Evolutionary conservation across 441 rosid genomes (phyloP).

Genomic region (Brassica balearica): DNA sequence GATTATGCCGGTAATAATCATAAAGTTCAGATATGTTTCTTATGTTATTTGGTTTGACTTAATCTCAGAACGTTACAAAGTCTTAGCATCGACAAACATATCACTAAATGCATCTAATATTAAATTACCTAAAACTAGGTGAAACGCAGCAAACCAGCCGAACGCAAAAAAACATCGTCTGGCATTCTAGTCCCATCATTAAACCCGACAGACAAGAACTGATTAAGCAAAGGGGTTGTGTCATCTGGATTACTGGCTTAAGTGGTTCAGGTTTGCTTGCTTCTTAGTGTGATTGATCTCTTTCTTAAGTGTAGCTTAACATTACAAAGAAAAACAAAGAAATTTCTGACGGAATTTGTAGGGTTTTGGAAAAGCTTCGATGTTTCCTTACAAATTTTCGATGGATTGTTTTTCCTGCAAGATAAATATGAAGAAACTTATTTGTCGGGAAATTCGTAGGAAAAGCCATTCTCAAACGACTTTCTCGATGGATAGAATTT

Average conservation of each 20-base stretch:
- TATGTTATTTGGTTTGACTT: background rate
- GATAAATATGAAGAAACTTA: no score
- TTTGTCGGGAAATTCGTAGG: no score
- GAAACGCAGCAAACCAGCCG: slow-evolving; percentile 48
- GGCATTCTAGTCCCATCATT: slow-evolving; percentile 64
- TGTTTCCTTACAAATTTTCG: no score
- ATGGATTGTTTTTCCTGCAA: no score
- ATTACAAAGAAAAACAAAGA: no score
- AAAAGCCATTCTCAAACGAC: no score
- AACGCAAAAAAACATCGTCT: slow-evolving; percentile 52
- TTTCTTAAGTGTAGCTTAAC: background rate
- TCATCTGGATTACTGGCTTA: slow-evolving; percentile 80
- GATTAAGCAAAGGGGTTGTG: slow-evolving; percentile 70
- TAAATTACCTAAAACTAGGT: slow-evolving; percentile 47
- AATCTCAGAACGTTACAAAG: background rate
- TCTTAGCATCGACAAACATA: background rate
- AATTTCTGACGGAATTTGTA: no score
- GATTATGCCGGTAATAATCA: no score
- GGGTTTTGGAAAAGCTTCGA: no score
- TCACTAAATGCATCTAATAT: background rate
- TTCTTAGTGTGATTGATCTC: background rate
- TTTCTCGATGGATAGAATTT: background rate
- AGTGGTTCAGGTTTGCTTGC: slow-evolving; percentile 71
- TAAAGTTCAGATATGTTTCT: slow-evolving; percentile 4
- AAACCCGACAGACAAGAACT: slow-evolving; percentile 58